These are phyloP conservation scores for Fusarium coicis DNA, from an alignment of 2,329 filamentous ascomycete genomes.

Conservation along the genomic window DNA sequence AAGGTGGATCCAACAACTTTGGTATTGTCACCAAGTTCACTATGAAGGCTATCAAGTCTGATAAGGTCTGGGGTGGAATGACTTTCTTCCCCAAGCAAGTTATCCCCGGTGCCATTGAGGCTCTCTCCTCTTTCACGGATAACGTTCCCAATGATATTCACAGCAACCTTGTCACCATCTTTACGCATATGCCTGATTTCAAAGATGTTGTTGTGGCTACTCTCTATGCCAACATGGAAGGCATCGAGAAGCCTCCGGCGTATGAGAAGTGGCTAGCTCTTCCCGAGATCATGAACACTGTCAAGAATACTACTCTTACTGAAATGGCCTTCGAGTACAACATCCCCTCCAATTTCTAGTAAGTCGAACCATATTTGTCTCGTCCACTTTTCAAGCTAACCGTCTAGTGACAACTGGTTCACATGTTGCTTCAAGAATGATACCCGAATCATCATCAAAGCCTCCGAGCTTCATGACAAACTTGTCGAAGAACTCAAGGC, in stretches of 20 bases:
- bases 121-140: conserved; percentile 7
- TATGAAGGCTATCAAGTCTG: conserved; percentile 38
- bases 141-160: conserved; percentile 22
- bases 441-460: conserved; percentile 19
- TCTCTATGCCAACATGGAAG: conserved; percentile 26
- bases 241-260: conserved; percentile 16
- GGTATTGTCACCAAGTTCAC: conserved; percentile 49
- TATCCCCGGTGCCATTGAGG: conserved; percentile 18
- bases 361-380: not conserved
- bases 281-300: conserved; percentile 23
- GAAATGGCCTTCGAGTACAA: conserved; percentile 37
- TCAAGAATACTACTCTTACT: conserved; percentile 24
- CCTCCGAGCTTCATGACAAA: conserved; percentile 16
- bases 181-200: conserved; percentile 20
- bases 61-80: conserved; percentile 34
- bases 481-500: conserved; percentile 25
- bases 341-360: conserved; percentile 26
- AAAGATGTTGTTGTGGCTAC: conserved; percentile 21
- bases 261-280: conserved; percentile 35
- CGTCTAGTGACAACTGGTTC: conserved; percentile 20
- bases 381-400: not conserved
- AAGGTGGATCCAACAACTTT: conserved; percentile 57
- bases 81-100: conserved; percentile 20
- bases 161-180: conserved; percentile 21
- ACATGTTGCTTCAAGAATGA: conserved; percentile 31